Base-by-base conservation (phyloP, 2,329 filamentous ascomycete species). In the Paraphaeosphaeria sporulosa region DNA sequence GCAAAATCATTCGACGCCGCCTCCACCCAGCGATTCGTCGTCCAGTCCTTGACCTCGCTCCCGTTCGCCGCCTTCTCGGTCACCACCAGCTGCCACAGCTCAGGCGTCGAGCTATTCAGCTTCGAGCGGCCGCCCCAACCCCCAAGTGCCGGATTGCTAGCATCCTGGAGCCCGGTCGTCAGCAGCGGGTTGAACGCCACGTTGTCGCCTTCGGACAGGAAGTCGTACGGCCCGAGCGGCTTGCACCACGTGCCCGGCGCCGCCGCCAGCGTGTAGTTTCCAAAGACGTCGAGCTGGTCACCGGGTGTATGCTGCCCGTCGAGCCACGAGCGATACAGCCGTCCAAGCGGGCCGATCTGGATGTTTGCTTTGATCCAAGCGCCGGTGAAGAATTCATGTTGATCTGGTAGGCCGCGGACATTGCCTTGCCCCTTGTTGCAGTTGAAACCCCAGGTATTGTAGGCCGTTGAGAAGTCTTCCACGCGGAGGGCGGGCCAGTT, bases 331-430 rank as follows among this genome's bases (percentile, higher is more conserved):
- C 71, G 70, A 65, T 74, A 71, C 23, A 73, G 58, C 43, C 61
- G 60, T 40, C 75, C 68, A 10, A 85, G 70, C 0, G 76, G 70
- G 0, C 82, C 80, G 19, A 83, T 78, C 59, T 85, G 83, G 57
- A 86, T 81, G 63, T 85, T 75, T 21, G 79, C 69, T 44, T 78
- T 76, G 42, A 85, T 68, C 83, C 83, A 86, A 19, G 79, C 74
- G 52, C 61, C 56, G 5, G 55, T 36, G 46, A 57, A 64, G 38
- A 55, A 64, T 0, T 34, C 40, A n/a, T 64, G 60, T n/a, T 43
- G 55, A 6, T 58, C 49, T 12, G 61, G 61, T 0, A 61, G 53
- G 4, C 58, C 56, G 21, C 61, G 58, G n/a, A 61, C 38, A 19
- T 64, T 64, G 49, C 61, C 61, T 1, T 25, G 30, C 4, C 61